Evolutionary conservation across 495 filamentous ascomycete species (phyloP), one percentile per base, ranked within the genome.

Genomic region (Podospora pseudopauciseta): DNA sequence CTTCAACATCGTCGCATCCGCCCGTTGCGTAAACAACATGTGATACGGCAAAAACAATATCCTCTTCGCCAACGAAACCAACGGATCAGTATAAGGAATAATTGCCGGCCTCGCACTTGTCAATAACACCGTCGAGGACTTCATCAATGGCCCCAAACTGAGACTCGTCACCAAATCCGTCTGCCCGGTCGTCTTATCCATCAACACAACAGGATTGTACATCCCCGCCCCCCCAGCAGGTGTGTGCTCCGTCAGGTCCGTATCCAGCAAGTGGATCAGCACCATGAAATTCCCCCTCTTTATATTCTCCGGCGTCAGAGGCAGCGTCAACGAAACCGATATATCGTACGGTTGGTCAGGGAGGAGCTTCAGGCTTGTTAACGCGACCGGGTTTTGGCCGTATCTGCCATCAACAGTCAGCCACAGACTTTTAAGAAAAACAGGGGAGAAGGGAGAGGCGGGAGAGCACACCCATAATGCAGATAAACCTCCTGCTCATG

Each of bases 401-500:
- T 49, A 49, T 11, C 39, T 49, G 15, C 13, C 34, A 39, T 39
- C 34, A 39, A 39, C 11, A 39, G 34, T 6, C 34, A 39, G 34
- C 34, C 5, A 0, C 34, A 39, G 11, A 39, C 34, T 6, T 39
- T 2, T 23, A 23, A 23, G 23, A 23, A 39, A 39, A 39, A 39
- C 5, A 49, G 39, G 39, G 9, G 9, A 16, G 39, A 32, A 32
- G 39, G 9, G 13, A 3, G 39, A 49, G 13, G 9, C 1, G 13
- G 0, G 39, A 49, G 39, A 16, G 7, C 80, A 70, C 80, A 92
- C 88, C 89, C 88, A 78, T 93, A 97, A 76, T 96, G 92, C 30
- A 97, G 75, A 80, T 96, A 87, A 7, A 96, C 82, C 18, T 87
- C 82, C 44, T 90, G 84, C 27, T 87, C 83, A 63, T 86, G 80